A percentile compares a stretch with the other conserved stretches of the same genome.
Evolutionary conservation across 495 filamentous ascomycete genomes (phyloP).

Genomic region (Penicillium taxi): DNA sequence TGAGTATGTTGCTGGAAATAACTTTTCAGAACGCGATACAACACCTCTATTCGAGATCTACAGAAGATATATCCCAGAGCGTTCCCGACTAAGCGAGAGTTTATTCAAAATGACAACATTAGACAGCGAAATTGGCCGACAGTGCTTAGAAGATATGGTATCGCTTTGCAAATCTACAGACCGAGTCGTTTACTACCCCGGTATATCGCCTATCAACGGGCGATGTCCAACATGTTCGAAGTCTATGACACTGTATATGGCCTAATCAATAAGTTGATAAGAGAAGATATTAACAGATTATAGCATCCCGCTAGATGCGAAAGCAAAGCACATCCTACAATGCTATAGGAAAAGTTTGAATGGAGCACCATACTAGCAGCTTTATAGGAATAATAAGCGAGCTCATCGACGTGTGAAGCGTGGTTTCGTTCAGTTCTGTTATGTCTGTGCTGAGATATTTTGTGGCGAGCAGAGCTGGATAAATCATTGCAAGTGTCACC

Average conservation of each 20-base stretch:
- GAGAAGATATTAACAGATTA: too few relatives aligned
- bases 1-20: constrained; percentile 15
- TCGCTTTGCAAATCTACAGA: constrained; percentile 13
- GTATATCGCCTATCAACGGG: constrained; percentile 4
- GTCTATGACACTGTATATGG: constrained; percentile 5
- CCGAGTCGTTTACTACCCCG: constrained; percentile 12
- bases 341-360: constrained; percentile 12
- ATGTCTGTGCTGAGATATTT: constrained; percentile 10
- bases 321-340: constrained; percentile 19
- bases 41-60: constrained; percentile 15
- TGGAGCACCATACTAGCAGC: constrained; percentile 14
- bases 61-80: constrained; percentile 13
- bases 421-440: constrained; percentile 15
- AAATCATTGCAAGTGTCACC: constrained; percentile 7
- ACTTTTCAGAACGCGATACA: constrained; percentile 13
- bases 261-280: too few relatives aligned
- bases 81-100: constrained; percentile 7
- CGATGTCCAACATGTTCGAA: constrained; percentile 8
- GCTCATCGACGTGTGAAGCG: constrained; percentile 11
- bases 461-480: constrained; percentile 5
- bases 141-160: constrained; percentile 14
- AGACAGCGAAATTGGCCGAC: constrained; percentile 11
- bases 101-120: constrained; percentile 11
- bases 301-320: constrained; percentile 7
- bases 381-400: constrained; percentile 16